Percentiles rank a stretch among this genome's conserved stretches.
Evolutionary conservation across 2,329 filamentous ascomycete genomes (phyloP).

Genomic region (Biscogniauxia mediterranea): DNA sequence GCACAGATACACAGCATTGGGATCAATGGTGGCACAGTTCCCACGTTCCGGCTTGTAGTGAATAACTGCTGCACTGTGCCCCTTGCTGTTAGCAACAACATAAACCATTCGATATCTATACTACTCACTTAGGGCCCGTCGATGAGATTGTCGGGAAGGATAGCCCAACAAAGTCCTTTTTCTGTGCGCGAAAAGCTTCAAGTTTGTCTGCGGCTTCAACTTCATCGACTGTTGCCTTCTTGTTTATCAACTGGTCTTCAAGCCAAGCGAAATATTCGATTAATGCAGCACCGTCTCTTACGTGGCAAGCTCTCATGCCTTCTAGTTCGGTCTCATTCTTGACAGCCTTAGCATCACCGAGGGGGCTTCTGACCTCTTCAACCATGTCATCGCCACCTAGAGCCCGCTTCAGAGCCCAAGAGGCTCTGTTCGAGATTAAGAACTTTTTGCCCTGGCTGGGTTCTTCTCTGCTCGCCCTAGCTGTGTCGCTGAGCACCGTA

Average conservation of each 20-base stretch:
- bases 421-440: constrained; percentile 82
- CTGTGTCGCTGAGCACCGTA: constrained; percentile 55
- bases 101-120: not conserved
- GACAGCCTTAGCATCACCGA: constrained; percentile 87
- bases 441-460: constrained; percentile 60
- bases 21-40: constrained; percentile 79
- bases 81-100: constrained; percentile 7
- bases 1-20: constrained; percentile 84
- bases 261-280: constrained; percentile 96
- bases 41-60: constrained; percentile 90
- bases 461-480: constrained; percentile 32
- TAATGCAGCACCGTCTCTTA: constrained; percentile 87
- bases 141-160: constrained; percentile 97
- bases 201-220: constrained; percentile 90
- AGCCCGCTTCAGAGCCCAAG: constrained; percentile 86
- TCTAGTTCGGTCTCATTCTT: constrained; percentile 89
- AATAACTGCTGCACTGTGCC: constrained; percentile 79
- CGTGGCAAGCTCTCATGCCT: constrained; percentile 91
- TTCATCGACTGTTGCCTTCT: constrained; percentile 77
- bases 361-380: constrained; percentile 82
- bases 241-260: constrained; percentile 77
- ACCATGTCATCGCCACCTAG: constrained; percentile 83
- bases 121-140: constrained; percentile 69
- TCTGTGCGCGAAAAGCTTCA: constrained; percentile 67
- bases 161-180: constrained; percentile 78